These are phyloP conservation scores for Nicotiana rustica DNA, from an alignment of 305 asterid genomes.

Conservation along the genomic window DNA sequence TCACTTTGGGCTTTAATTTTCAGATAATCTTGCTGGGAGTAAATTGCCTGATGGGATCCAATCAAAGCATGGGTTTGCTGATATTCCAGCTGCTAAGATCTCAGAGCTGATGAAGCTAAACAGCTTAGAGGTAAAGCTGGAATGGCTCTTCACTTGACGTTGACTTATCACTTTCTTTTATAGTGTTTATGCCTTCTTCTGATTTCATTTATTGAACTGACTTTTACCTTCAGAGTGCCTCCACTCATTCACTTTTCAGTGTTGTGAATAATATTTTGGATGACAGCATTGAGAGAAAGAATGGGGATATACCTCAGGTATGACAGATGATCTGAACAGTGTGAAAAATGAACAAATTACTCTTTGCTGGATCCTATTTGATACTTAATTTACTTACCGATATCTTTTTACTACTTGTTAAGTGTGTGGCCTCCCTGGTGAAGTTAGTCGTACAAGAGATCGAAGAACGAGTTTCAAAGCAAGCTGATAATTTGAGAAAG, in stretches of 20 bases:
- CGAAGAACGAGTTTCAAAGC: constrained; percentile 76
- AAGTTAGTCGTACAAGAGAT: constrained; percentile 81
- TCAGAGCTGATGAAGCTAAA: constrained; percentile 77
- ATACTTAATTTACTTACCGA: constrained; percentile 38
- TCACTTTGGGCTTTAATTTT: constrained; percentile 35
- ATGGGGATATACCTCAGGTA: constrained; percentile 86
- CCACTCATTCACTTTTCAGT: constrained; percentile 73
- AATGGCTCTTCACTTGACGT: neutral
- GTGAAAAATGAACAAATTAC: constrained; percentile 1
- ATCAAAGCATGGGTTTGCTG: constrained; percentile 57
- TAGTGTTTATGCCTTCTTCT: neutral
- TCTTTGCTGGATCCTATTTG: constrained; percentile 33
- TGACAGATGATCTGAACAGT: constrained; percentile 39
- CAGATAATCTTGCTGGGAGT: constrained; percentile 53
- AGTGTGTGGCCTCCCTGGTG: constrained; percentile 82
- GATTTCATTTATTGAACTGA: constrained; percentile 44
- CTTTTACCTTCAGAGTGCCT: constrained; percentile 62
- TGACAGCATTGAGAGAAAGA: constrained; percentile 74
- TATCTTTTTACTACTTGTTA: constrained; percentile 41
- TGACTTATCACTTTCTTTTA: neutral
- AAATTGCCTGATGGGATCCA: constrained; percentile 51
- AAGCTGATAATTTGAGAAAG: constrained; percentile 69
- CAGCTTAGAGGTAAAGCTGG: constrained; percentile 68
- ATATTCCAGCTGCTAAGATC: constrained; percentile 62
- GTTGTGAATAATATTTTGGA: constrained; percentile 67